Base-by-base conservation (phyloP, 1,139 yeast species). In the Suhomyces maxii region DNA sequence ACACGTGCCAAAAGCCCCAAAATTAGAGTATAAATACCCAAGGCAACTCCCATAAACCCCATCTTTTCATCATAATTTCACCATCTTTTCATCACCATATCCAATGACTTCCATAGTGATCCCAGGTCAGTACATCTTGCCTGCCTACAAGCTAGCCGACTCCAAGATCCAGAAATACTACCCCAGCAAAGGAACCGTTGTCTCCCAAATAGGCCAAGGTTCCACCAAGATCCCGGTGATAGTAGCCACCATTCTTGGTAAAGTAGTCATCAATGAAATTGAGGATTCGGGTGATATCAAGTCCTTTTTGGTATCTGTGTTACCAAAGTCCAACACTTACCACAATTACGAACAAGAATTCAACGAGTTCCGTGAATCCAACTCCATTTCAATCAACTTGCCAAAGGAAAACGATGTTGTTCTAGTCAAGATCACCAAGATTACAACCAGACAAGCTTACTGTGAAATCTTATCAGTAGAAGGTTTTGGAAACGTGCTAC, bases 321-420 rank as follows among this genome's bases (percentile, higher is more conserved):
- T 64, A 43, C 65, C 69, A 12, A 59, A 58, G 26, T 55, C 67
- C 12, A 67, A 67, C 47, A 63, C 70, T 6, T 69, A 72, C 49
- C 64, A 66, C 47, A 59, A 68, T 48, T 65, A 65, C 50, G 63
- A 66, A 23, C 57, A 57, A 42, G 68, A 62, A 28, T 47, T 57
- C 45, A 38, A 44, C 40, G 53, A 52, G 25, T 47, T 52, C 23
- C 46, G 47, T 30, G 61, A 57, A 25, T 46, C 59, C 8, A 52
- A 53, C 13, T 45, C 52, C 38, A 57, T 61, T 10, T 60, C 83
- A 14, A 82, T 78, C 44, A 78, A 77, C 48, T 71, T 93, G 46
- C 98, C 99, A 4, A 81, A 82, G 52, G 97, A 89, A 53, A 87
- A 89, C 37, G 97, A 91, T 62, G 66, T 85, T 11, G 97, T 95